Conservation (phyloP, 2,329 filamentous ascomycete genomes). For the Myriosclerotinia duriaeana region DNA sequence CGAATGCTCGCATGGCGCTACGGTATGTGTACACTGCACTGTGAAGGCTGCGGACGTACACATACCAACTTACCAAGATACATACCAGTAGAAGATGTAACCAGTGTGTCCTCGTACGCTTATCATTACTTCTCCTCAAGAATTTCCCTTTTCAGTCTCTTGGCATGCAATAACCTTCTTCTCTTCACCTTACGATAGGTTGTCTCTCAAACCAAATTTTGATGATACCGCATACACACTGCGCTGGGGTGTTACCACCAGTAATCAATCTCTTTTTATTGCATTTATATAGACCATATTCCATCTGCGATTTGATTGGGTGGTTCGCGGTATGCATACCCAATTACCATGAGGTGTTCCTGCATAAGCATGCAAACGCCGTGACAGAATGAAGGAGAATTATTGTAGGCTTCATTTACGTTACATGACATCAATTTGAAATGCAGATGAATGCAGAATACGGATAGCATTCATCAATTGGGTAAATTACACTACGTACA, state of each 20-base stretch:
- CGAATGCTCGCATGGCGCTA: conserved; percentile 14
- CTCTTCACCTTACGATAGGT: background rate
- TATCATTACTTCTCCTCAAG: background rate
- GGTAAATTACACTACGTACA: background rate
- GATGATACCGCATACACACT: conserved; percentile 4
- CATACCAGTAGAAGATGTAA: background rate
- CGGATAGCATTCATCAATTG: background rate
- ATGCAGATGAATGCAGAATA: background rate
- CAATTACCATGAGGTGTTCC: conserved; percentile 2
- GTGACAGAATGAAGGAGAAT: background rate
- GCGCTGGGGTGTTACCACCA: background rate
- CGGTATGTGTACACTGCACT: background rate
- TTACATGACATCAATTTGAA: background rate
- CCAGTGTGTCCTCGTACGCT: background rate
- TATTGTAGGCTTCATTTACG: conserved; percentile 1
- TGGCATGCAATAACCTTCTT: background rate
- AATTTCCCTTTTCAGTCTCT: background rate
- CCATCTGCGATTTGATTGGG: background rate
- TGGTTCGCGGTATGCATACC: background rate
- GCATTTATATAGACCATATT: background rate
- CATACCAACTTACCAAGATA: background rate
- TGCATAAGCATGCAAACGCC: conserved; percentile 11
- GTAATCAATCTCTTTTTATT: background rate
- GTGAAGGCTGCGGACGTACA: background rate
- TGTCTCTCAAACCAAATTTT: conserved; percentile 6